phyloP scores from a whole-genome alignment of 352 stramenopile species.

The Albugo candida region DNA sequence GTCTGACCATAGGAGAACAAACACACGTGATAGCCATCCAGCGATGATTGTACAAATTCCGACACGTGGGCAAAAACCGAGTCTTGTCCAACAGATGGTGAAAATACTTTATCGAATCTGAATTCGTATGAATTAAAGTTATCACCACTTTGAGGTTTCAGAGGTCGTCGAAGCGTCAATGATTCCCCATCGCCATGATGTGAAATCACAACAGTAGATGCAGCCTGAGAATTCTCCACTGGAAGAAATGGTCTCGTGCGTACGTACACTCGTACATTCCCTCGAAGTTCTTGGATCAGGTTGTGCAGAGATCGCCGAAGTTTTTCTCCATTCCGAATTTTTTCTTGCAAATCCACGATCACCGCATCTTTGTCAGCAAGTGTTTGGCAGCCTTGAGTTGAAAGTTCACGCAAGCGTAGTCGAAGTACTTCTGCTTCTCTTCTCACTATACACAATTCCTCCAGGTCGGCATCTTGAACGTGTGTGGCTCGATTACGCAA shows the following conservation, averaged over 20 bases:
- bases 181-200: slow-evolving; percentile 55
- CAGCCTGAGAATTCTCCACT: slow-evolving; percentile 30
- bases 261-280: slow-evolving; percentile 96
- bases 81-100: slow-evolving; percentile 83
- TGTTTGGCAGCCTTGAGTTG: slow-evolving; percentile 31
- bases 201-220: slow-evolving; percentile 24
- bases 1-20: slow-evolving; percentile 92
- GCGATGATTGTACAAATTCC: slow-evolving; percentile 93
- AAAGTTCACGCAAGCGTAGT: slow-evolving; percentile 41
- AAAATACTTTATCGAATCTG: slow-evolving; percentile 94
- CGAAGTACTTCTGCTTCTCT: slow-evolving; percentile 49
- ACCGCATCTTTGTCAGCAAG: slow-evolving; percentile 48
- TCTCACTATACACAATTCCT: slow-evolving; percentile 48
- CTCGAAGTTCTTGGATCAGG: slow-evolving; percentile 92
- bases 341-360: slow-evolving; percentile 51
- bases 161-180: slow-evolving; percentile 29
- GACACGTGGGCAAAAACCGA: slow-evolving; percentile 93
- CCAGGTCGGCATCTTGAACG: slow-evolving; percentile 33
- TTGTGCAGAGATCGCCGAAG: slow-evolving; percentile 94
- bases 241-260: slow-evolving; percentile 82
- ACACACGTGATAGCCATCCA: slow-evolving; percentile 95
- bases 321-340: slow-evolving; percentile 59
- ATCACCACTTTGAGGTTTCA: slow-evolving; percentile 18
- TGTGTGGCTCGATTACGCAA: slow-evolving; percentile 26
- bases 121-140: slow-evolving; percentile 55